A percentile compares a stretch with the other conserved stretches of the same genome.
phyloP scores from a whole-genome alignment of 2,329 filamentous ascomycete genomes.

The Aspergillus glaucus region DNA sequence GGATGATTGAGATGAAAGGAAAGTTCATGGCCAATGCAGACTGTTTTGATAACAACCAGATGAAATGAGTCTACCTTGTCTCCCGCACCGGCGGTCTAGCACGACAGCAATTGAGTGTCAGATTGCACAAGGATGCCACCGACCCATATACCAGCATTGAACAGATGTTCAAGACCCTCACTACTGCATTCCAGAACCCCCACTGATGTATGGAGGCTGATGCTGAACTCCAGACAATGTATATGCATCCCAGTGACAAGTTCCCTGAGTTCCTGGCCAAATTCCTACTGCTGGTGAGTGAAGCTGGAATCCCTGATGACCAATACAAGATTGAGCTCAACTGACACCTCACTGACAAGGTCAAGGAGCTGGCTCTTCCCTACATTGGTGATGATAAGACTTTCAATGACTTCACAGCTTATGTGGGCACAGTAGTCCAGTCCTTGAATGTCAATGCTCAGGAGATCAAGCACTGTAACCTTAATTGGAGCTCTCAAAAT shows the following conservation, averaged over 20 bases:
- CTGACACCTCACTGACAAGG: background rate
- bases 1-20: constrained; percentile 2
- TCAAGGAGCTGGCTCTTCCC: background rate
- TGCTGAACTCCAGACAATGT: background rate
- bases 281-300: background rate
- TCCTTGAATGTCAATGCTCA: background rate
- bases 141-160: background rate
- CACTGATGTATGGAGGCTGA: background rate
- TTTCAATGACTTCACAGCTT: background rate
- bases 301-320: background rate
- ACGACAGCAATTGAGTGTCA: background rate
- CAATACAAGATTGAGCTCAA: background rate
- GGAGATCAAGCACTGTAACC: background rate
- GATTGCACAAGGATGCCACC: background rate
- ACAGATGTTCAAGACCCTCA: background rate
- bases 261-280: background rate
- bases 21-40: constrained; percentile 7
- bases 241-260: background rate
- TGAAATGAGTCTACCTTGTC: background rate
- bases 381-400: background rate
- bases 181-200: background rate
- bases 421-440: background rate
- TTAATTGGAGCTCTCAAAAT: too few relatives aligned
- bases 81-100: background rate
- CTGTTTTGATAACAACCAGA: constrained; percentile 1